Base-by-base conservation (phyloP, 169 alveolate genomes). In the Eimeria sp. region DNA sequence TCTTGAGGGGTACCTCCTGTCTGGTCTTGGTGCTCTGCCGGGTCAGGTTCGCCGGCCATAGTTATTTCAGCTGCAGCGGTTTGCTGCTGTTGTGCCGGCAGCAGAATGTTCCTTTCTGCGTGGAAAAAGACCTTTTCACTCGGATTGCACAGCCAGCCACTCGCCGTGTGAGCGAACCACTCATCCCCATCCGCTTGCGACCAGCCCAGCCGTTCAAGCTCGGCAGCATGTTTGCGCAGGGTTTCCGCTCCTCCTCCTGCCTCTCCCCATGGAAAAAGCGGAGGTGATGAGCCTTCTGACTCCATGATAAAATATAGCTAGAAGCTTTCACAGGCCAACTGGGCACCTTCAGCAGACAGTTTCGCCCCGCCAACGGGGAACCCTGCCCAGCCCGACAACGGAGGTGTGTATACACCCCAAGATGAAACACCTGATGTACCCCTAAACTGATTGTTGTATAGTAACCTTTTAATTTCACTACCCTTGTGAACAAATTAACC, bases 131-230 rank as follows among this genome's bases (percentile, higher is more conserved):
- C 89, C 27, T 51, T 82, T 82, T 82, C 89, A 16, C 43, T 51
- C 30, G 89, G 89, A 51, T 82, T 82, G 47, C 89, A 82, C 18
- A 82, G 89, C 89, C 89, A 82, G 4, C 89, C 89, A 61, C 89
- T 82, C 30, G 89, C 89, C 40, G 49, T 25, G n/a, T 82, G 89
- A 0, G 72, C 89, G 51, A 82, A 20, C 89, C 89, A 82, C 49
- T 82, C 89, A 9, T 72, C 89, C 54, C 27, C 89, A 20, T 45
- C 89, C 25, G 72, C 72, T 7, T 18, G 72, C 47, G 89, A 20
- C 89, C 89, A 82, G 47, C 89, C 89, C 40, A 51, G 72, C 5
- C 22, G 49, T 25, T 82, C 73, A 20, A 82, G 89, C 13, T 82
- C 89, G 4, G 43, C 40, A 0, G 27, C 6, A 1, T 45, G 87